Base-by-base conservation (phyloP, 805 yeast species). In the Yarrowia hollandica region DNA sequence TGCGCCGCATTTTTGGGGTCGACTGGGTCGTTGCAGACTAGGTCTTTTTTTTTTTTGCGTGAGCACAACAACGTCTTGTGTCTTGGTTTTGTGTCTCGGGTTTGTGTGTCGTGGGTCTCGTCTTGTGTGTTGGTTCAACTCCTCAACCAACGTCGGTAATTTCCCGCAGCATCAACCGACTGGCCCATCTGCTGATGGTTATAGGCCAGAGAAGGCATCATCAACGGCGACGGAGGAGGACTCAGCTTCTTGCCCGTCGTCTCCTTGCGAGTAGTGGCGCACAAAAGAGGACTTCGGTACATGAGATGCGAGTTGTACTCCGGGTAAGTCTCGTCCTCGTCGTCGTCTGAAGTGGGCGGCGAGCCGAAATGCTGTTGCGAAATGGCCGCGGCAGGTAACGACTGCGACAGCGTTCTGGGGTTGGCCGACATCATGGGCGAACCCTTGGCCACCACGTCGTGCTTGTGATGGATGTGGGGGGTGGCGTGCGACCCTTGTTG, bases 231-330 rank as follows among this genome's bases (percentile, higher is more conserved):
- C 1, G 58, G 58, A 12, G 58, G 58, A n/a, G 58, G 58, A 18
- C 44, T 35, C 15, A 35, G 41, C 19, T 52, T 37, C 44, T 37
- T 34, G 34, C 44, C 41, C 1, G 31, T 25, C 26, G 33, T 21
- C 35, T 37, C 34, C 44, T 52, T 52, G 1, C 56, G 19, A 11
- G 58, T 37, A 9, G 58, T 37, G 19, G 58, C 44, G 8, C 44
- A 25, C 25, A 52, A n/a, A 6, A 52, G 35, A 12, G 58, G 58
- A 15, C 26, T 16, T 15, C 58, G 42, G 58, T 52, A 52, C 58
- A 52, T 52, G 35, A 52, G 44, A 52, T 52, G 58, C 44, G 41
- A 34, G 44, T 52, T 34, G 58, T 52, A 52, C 58, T 52, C 58
- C n/a, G 44, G 33, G 30, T 46, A 46, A 22, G 18, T 31, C n/a